Evolutionary conservation across 2,329 filamentous ascomycete species (phyloP).

Genomic region (Paecilomyces variotii): DNA sequence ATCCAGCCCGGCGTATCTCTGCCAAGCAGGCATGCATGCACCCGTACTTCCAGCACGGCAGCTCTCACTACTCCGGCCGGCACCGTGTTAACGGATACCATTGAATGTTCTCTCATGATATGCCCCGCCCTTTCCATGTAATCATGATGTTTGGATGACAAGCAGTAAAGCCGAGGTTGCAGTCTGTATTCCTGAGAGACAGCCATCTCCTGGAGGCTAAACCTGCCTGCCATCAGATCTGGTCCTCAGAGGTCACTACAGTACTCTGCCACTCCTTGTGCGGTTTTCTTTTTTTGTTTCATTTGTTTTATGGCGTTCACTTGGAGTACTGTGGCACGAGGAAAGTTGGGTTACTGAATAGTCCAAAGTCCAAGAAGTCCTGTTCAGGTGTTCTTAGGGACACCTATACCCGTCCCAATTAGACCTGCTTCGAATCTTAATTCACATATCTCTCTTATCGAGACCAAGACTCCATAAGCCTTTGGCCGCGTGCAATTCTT

Average conservation of each 20-base stretch:
- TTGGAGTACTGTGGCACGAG: constrained; percentile 20
- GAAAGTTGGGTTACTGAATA: constrained; percentile 23
- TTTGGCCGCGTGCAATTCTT: neutral
- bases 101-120: constrained; percentile 18
- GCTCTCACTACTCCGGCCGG: constrained; percentile 41
- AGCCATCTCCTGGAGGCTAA: constrained; percentile 1
- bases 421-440: constrained; percentile 3
- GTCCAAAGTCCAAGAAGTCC: constrained; percentile 13
- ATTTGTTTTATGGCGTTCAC: constrained; percentile 25
- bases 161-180: constrained; percentile 1
- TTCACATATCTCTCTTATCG: constrained; percentile 2
- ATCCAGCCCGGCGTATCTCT: constrained; percentile 77
- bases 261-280: constrained; percentile 11
- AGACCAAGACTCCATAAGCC: neutral
- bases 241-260: constrained; percentile 7
- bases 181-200: neutral
- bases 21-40: constrained; percentile 82
- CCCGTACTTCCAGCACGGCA: constrained; percentile 63
- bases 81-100: constrained; percentile 30
- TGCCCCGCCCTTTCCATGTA: constrained; percentile 10
- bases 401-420: constrained; percentile 19
- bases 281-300: constrained; percentile 13
- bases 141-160: constrained; percentile 9
- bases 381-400: constrained; percentile 19
- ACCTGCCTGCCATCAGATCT: constrained; percentile 4